A percentile compares a stretch with the other conserved stretches of the same genome.
phyloP scores from a whole-genome alignment of 2,329 filamentous ascomycete genomes.

The Fusarium temperatum region DNA sequence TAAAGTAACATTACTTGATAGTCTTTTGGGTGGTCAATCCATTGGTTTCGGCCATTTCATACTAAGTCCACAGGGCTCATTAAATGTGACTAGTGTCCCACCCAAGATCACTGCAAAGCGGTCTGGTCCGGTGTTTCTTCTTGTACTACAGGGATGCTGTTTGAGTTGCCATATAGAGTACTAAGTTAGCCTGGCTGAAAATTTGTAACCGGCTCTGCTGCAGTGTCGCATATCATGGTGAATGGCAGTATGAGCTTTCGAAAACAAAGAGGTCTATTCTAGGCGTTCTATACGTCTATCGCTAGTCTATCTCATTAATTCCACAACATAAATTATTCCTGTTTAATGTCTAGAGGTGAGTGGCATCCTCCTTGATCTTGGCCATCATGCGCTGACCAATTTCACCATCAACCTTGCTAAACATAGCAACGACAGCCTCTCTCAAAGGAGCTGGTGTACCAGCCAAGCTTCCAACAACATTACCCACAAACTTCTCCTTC shows the following conservation, averaged over 20 bases:
- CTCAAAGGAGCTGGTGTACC: not conserved
- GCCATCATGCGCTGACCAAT: conserved; percentile 12
- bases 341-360: not conserved
- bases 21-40: too few species aligned
- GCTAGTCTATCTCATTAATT: not conserved
- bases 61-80: too few species aligned
- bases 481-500: not conserved
- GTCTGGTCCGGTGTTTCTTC: too few species aligned
- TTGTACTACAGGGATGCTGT: too few species aligned
- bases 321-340: rapidly evolving
- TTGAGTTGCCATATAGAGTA: too few species aligned
- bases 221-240: too few species aligned
- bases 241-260: rapidly evolving
- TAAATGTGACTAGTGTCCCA: too few species aligned
- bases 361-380: not conserved
- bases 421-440: conserved; percentile 5
- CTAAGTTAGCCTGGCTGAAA: too few species aligned
- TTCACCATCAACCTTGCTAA: conserved; percentile 10
- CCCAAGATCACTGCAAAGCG: too few species aligned
- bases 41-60: too few species aligned
- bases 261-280: not conserved
- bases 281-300: not conserved
- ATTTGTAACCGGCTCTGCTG: too few species aligned
- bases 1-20: too few species aligned
- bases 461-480: conserved; percentile 3